Evolutionary conservation across 768 basidiomycete genomes (phyloP), one percentile per base, ranked within the genome.

Genomic region (Hortiboletus campestris): DNA sequence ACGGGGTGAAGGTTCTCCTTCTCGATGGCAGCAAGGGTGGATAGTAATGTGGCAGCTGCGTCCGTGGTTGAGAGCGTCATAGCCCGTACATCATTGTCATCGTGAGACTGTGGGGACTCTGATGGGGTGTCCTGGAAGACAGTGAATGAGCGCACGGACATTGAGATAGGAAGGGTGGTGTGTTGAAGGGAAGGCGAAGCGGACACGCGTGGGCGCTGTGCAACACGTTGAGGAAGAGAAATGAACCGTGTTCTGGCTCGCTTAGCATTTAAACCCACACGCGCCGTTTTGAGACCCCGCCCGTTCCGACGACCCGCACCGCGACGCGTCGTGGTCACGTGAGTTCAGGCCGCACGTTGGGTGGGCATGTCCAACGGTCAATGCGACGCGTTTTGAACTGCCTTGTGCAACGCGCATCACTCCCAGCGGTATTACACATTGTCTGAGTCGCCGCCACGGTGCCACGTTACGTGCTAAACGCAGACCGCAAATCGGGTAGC

Each of bases 1-100:
- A 85, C 59, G 43, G 89, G 89, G 68, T 91, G 79, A 42, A 85
- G 75, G 67, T 91, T 91, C 73, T 91, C 89, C 78, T 91, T 91
- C 75, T 90, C 87, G 39, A 75, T 63, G 36, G 76, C 70, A 11
- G 72, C 69, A 25, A 71, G 68, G 6, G 75, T 69, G 56, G 74
- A 71, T 52, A 72, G 59, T 9, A 68, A 58, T 61, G 76, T 72
- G 58, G 74, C 60, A 55, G 69, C 61, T 38, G 57, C 47, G 57
- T 66, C 67, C 45, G 69, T 45, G 41, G 57, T 49, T 6, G 58
- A 54, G 57, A 52, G 60, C n/a, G 49, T 61, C 13, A 59, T 51
- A 57, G 65, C 35, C 54, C 62, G 63, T 48, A 66, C 58, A 50
- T 64, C 66, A 44, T 32, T 49, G 61, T 59, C 65, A 49, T 40